phyloP scores from a whole-genome alignment of 805 yeast genomes.

The Kodamaea kaohsiungensis region DNA sequence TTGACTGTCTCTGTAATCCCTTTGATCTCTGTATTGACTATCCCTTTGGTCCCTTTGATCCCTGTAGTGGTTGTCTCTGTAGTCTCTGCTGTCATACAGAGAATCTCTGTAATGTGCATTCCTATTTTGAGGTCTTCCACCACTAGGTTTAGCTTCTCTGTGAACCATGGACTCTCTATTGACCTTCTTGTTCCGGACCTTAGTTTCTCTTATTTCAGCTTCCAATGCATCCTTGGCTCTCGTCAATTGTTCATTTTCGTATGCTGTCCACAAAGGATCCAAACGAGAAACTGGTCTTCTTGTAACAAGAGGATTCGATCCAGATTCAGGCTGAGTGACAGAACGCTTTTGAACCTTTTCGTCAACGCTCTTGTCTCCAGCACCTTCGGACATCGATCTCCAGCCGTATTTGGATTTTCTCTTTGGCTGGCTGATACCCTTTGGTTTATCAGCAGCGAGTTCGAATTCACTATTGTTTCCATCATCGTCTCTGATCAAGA shows the following conservation, averaged over 20 bases:
- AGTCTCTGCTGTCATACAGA: slow-evolving; percentile 3
- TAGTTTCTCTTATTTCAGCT: slow-evolving; percentile 30
- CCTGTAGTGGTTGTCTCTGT: slow-evolving; percentile 1
- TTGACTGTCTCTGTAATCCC: not conserved
- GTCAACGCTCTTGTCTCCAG: slow-evolving; percentile 38
- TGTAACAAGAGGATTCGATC: slow-evolving; percentile 42
- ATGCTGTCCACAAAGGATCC: slow-evolving; percentile 57
- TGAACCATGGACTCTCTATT: slow-evolving; percentile 14
- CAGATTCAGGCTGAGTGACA: slow-evolving; percentile 42
- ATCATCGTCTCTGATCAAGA: slow-evolving; percentile 36
- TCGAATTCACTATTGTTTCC: slow-evolving; percentile 20
- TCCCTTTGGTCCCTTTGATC: slow-evolving; percentile 9
- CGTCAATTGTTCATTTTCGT: slow-evolving; percentile 48
- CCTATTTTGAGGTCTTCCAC: slow-evolving; percentile 10
- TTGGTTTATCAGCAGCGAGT: slow-evolving; percentile 27
- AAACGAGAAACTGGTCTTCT: slow-evolving; percentile 58
- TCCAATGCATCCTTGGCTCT: slow-evolving; percentile 45
- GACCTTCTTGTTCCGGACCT: slow-evolving; percentile 11
- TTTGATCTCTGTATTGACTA: not conserved
- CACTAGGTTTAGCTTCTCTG: slow-evolving; percentile 4
- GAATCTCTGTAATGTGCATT: not conserved
- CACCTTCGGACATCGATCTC: slow-evolving; percentile 40
- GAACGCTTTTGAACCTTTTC: slow-evolving; percentile 46
- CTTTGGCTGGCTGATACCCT: slow-evolving; percentile 36
- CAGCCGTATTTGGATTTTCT: slow-evolving; percentile 33